Percentiles rank a stretch among this genome's conserved stretches.
These are phyloP conservation scores for Dimocarpus longan DNA, from an alignment of 345 rosid species.

Conservation along the genomic window DNA sequence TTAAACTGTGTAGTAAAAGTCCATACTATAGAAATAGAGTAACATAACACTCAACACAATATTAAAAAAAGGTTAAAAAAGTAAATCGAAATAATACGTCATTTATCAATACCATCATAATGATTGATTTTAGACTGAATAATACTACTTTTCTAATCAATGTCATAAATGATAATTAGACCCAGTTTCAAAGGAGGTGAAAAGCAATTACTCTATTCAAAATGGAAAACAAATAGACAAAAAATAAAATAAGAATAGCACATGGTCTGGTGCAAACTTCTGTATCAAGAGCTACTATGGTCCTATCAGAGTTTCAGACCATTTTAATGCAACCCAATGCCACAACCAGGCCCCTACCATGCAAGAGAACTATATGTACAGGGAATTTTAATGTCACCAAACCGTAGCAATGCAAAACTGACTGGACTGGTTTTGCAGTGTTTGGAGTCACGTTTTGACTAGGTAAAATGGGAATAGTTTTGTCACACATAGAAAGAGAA, in stretches of 20 bases:
- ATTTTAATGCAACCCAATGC: neutral
- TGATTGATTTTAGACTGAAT: no score
- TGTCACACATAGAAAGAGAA: neutral
- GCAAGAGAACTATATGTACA: neutral
- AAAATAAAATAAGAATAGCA: neutral
- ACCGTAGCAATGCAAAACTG: neutral
- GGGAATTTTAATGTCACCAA: neutral
- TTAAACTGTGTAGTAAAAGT: neutral
- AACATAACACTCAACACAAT: no score
- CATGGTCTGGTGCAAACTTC: neutral
- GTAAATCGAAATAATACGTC: no score
- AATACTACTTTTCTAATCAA: no score
- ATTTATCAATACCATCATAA: no score
- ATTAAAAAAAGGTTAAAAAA: no score
- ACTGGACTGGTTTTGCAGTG: neutral
- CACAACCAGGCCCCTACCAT: neutral
- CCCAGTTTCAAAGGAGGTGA: neutral
- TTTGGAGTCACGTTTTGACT: no score
- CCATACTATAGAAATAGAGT: no score
- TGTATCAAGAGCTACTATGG: neutral
- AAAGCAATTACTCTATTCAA: no score
- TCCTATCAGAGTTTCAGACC: neutral
- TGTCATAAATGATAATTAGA: no score
- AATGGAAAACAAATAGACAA: neutral
- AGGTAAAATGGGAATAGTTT: no score